Base-by-base conservation (phyloP, 352 stramenopile species). In the Pythium apleroticum region DNA sequence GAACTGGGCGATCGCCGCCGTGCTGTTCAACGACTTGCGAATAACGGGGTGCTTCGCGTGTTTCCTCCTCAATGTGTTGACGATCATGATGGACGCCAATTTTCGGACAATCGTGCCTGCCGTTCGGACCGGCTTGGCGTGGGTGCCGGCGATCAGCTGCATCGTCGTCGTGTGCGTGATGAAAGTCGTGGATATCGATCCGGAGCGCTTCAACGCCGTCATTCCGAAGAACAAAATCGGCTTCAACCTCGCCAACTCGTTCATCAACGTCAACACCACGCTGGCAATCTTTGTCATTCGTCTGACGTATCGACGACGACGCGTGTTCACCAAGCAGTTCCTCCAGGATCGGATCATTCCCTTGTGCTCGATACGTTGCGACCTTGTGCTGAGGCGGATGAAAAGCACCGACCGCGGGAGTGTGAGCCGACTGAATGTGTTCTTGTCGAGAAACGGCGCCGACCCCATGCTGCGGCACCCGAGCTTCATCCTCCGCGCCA, bases 11-110 rank as follows among this genome's bases (percentile, higher is more conserved):
- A 54, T 74, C 22, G 63, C 54, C 0, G 35, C 52, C 0, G 41
- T 61, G 5, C 49, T 70, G 0, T 62, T 74, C 30, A 61, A 64
- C 6, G 62, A 69, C n/a, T 2, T 48, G 7, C 62, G 67, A 2
- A 43, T 60, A 22, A 5, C 63, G 2, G 48, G 27, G 4, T 73
- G 67, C 54, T 22, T 74, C 17, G 39, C 48, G 0, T 68, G 67
- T 48, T 70, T 63, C 43, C 14, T 67, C 9, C 63, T 68, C 35
- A 65, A 57, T 2, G 15, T 43, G 49, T 43, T 74, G 28, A 37
- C 66, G 8, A 65, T 74, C 14, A 25, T 64, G 27, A 66, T 71
- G 52, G 67, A 73, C 39, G 61, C 67, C 33, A 73, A 73, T 52
- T 70, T 65, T 15, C 67, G 62, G 4, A 73, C 62, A 5, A 35